These are phyloP conservation scores for Pleurozium schreberi DNA, from an alignment of 225 moss, liverwort and hornwort genomes.

Conservation along the genomic window DNA sequence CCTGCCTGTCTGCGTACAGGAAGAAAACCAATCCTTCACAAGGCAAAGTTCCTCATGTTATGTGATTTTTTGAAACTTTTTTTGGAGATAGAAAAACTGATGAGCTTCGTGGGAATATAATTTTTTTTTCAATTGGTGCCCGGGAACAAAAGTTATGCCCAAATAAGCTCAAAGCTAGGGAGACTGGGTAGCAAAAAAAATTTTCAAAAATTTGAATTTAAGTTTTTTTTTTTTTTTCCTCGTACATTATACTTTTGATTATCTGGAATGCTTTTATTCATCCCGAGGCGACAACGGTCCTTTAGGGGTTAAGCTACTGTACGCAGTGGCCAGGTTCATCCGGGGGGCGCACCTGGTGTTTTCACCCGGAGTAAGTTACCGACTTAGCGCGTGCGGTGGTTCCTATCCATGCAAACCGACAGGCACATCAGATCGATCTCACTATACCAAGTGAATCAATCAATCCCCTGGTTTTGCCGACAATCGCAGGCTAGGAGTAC, in stretches of 20 bases:
- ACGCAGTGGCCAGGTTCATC: no score
- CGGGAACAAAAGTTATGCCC: rapidly evolving
- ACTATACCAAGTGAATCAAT: neutral
- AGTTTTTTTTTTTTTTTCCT: no score
- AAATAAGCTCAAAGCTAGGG: rapidly evolving
- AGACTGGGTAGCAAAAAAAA: rapidly evolving
- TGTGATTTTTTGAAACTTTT: no score
- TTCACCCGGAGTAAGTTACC: neutral
- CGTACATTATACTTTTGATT: neutral
- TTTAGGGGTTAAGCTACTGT: no score
- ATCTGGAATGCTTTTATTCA: neutral
- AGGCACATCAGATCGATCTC: neutral
- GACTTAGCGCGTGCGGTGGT: neutral
- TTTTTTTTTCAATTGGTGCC: neutral
- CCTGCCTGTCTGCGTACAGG: neutral
- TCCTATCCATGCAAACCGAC: neutral
- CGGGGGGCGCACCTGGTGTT: neutral
- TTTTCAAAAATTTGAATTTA: no score
- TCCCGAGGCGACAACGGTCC: no score
- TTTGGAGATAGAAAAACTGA: neutral
- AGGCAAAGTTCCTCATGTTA: neutral
- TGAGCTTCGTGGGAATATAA: neutral
- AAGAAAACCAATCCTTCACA: neutral
- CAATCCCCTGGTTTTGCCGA: neutral
- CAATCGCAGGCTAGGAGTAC: no score